A percentile compares a stretch with the other conserved stretches of the same genome.
phyloP scores from a whole-genome alignment of 305 asterid species.

The Rubia tinctorum region DNA sequence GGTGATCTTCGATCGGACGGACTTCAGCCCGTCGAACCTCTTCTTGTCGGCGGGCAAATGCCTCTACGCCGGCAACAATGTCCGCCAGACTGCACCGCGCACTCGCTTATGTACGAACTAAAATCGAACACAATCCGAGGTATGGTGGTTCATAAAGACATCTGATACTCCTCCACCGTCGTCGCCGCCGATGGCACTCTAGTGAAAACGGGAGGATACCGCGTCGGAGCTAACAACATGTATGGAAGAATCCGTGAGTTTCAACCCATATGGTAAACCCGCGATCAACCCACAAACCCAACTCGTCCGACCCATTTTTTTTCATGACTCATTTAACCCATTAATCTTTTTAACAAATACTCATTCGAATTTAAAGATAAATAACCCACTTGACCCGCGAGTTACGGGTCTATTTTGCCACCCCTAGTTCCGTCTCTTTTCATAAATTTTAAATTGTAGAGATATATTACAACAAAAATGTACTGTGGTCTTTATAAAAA shows the following conservation, averaged over 20 bases:
- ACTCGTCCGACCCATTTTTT: too few relatives aligned
- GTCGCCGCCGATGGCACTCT: conserved; percentile 52
- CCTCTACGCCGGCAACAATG: conserved; percentile 43
- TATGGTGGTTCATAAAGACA: conserved; percentile 66
- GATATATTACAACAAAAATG: too few relatives aligned
- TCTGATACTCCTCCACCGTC: conserved; percentile 95
- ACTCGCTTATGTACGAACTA: conserved; percentile 68
- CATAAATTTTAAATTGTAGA: too few relatives aligned
- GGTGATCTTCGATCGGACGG: conserved; percentile 79
- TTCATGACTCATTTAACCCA: too few relatives aligned
- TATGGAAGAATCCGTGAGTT: conserved; percentile 46
- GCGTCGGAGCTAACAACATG: conserved; percentile 38
- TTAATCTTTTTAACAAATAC: too few relatives aligned
- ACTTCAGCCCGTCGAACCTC: conserved; percentile 74
- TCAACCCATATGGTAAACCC: conserved; percentile 30
- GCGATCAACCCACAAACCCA: too few relatives aligned
- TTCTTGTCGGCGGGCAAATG: conserved; percentile 55
- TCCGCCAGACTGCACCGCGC: conserved; percentile 66
- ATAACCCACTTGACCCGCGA: too few relatives aligned
- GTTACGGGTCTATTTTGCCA: too few relatives aligned
- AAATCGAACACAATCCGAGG: conserved; percentile 59
- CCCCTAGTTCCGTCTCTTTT: too few relatives aligned
- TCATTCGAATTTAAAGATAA: too few relatives aligned
- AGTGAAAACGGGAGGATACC: conserved; percentile 80
- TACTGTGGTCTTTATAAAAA: too few relatives aligned